These are phyloP conservation scores for Trichaptum fuscoviolaceum DNA, from an alignment of 768 basidiomycete genomes.

Conservation along the genomic window DNA sequence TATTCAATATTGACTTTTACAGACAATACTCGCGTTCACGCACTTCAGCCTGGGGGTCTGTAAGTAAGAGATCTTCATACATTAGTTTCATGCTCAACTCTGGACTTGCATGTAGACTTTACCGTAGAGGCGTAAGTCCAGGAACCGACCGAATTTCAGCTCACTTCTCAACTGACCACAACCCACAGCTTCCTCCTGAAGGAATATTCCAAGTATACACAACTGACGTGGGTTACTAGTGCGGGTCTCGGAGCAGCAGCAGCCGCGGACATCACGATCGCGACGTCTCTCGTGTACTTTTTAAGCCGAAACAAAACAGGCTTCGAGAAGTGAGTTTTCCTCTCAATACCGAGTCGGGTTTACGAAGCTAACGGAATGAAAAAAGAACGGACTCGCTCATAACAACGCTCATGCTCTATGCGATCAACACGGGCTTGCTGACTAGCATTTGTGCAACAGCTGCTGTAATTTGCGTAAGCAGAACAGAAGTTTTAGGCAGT, in stretches of 20 bases:
- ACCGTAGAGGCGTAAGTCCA: constrained; percentile 33
- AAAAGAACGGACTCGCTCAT: constrained; percentile 41
- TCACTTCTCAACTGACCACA: constrained; percentile 16
- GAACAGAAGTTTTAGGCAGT: background rate
- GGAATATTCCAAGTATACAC: constrained; percentile 27
- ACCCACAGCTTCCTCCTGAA: constrained; percentile 22
- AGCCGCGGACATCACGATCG: constrained; percentile 8
- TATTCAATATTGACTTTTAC: constrained; percentile 1
- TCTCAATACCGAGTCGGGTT: background rate
- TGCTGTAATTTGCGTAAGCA: constrained; percentile 35
- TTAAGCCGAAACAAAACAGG: background rate
- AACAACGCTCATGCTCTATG: constrained; percentile 37
- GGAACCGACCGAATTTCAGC: background rate
- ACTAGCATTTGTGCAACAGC: constrained; percentile 36
- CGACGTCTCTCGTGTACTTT: background rate
- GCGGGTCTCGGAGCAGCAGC: constrained; percentile 7
- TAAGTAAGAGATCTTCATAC: background rate
- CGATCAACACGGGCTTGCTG: constrained; percentile 37
- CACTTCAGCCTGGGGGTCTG: constrained; percentile 29
- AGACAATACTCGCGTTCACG: constrained; percentile 36
- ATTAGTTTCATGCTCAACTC: background rate
- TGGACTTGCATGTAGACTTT: constrained; percentile 22
- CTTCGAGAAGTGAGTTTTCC: background rate
- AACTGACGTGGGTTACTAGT: constrained; percentile 21
- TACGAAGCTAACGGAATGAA: background rate